Percentiles rank a stretch among this genome's conserved stretches.
Evolutionary conservation across 2,329 filamentous ascomycete species (phyloP).

Genomic region (Aspergillus aculeatinus): DNA sequence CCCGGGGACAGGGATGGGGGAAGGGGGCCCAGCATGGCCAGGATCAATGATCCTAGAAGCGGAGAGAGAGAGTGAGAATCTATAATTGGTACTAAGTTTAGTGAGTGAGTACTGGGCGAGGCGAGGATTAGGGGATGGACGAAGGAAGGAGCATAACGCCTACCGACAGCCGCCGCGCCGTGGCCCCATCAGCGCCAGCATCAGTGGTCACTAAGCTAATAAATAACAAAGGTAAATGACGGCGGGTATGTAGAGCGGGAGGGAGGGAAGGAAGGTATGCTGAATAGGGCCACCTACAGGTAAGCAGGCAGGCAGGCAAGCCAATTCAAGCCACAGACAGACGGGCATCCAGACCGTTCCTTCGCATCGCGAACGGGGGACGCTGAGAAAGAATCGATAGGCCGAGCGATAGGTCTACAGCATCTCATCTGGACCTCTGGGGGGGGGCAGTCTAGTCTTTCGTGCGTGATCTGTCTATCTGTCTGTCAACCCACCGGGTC

Average conservation of each 20-base stretch:
- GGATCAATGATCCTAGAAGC: neutral
- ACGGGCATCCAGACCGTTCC: neutral
- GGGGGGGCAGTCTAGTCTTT: neutral
- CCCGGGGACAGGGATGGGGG: neutral
- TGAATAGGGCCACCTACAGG: neutral
- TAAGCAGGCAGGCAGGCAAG: neutral
- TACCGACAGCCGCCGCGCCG: neutral
- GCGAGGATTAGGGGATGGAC: neutral
- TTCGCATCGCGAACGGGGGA: neutral
- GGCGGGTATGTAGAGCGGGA: neutral
- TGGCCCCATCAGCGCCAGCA: neutral
- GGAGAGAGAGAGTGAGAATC: neutral
- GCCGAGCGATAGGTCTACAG: neutral
- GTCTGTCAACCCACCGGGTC: neutral
- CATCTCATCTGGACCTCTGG: neutral
- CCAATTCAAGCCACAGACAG: neutral
- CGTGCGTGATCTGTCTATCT: neutral
- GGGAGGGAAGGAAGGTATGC: neutral
- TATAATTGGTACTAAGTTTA: neutral
- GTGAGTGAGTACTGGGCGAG: neutral
- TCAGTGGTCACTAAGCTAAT: too few species aligned
- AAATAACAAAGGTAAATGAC: neutral
- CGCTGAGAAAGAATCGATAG: neutral
- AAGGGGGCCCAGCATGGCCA: neutral
- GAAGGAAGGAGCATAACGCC: neutral